These are phyloP conservation scores for Nitzschia palea DNA, from an alignment of 108 stramenopile genomes.

Conservation along the genomic window DNA sequence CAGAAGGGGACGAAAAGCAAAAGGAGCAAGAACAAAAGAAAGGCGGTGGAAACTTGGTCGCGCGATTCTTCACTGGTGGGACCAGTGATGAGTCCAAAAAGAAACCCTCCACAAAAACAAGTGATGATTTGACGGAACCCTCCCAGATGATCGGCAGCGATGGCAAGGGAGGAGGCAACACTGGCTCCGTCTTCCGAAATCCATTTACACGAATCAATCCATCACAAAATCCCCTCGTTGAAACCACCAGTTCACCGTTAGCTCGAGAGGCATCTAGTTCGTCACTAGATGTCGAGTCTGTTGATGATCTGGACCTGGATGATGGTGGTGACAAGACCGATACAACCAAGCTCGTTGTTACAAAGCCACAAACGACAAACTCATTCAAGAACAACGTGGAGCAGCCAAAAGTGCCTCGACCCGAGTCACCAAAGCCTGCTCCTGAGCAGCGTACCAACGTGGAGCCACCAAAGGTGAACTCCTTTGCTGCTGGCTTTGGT, in stretches of 20 bases:
- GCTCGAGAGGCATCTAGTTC: neutral
- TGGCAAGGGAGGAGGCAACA: neutral
- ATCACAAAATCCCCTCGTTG: constrained; percentile 11
- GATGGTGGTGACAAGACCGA: neutral
- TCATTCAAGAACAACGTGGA: no score
- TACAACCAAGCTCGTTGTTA: no score
- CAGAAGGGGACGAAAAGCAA: neutral
- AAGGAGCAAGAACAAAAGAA: neutral
- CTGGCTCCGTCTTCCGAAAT: constrained; percentile 9
- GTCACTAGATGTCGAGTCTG: constrained; percentile 13
- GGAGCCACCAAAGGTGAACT: neutral
- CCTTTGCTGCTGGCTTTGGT: constrained; percentile 25
- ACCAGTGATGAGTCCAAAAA: neutral
- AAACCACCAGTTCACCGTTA: neutral
- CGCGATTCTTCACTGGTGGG: constrained; percentile 8
- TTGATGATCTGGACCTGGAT: neutral
- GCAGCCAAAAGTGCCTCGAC: no score
- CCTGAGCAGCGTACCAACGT: neutral
- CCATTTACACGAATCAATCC: constrained; percentile 8
- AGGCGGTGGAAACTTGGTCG: constrained; percentile 4
- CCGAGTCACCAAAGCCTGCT: no score
- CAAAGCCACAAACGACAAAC: no score
- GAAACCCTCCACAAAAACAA: neutral
- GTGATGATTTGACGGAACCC: neutral
- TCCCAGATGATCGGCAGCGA: neutral